phyloP scores from a whole-genome alignment of 805 yeast species.

The Metschnikowia shivogae region DNA sequence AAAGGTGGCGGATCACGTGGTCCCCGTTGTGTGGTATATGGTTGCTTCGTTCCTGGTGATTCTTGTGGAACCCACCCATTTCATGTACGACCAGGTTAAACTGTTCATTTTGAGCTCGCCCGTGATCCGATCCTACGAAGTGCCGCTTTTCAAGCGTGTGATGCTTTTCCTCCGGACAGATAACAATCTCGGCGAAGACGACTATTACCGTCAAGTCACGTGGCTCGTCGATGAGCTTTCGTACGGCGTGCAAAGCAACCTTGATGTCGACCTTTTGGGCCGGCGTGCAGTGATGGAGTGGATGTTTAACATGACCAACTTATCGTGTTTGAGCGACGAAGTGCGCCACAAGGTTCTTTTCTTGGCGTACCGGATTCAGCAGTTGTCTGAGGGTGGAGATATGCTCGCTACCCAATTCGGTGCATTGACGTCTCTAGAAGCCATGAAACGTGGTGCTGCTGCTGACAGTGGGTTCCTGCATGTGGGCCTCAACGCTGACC shows the following conservation, averaged over 20 bases:
- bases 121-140: conserved; percentile 32
- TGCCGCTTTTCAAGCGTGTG: conserved; percentile 45
- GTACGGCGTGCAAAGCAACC: conserved; percentile 40
- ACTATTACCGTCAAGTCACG: conserved; percentile 51
- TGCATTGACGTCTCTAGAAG: conserved; percentile 23
- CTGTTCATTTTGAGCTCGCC: conserved; percentile 64
- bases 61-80: conserved; percentile 66
- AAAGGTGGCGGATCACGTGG: conserved; percentile 13
- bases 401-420: conserved; percentile 57
- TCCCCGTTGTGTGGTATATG: conserved; percentile 41
- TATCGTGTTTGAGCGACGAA: conserved; percentile 16
- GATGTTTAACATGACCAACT: conserved; percentile 49
- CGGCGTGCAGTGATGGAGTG: conserved; percentile 63
- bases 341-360: conserved; percentile 36
- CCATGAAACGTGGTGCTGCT: conserved; percentile 19
- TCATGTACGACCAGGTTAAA: conserved; percentile 65
- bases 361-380: conserved; percentile 45
- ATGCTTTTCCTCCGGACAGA: conserved; percentile 21
- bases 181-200: conserved; percentile 37
- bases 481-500: conserved; percentile 40
- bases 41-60: conserved; percentile 55
- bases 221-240: conserved; percentile 61
- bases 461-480: conserved; percentile 17
- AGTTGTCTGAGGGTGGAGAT: conserved; percentile 54
- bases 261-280: conserved; percentile 53